Percentiles rank a stretch among this genome's conserved stretches.
Conservation (phyloP, 352 stramenopile species). For the Plasmopara halstedii region DNA sequence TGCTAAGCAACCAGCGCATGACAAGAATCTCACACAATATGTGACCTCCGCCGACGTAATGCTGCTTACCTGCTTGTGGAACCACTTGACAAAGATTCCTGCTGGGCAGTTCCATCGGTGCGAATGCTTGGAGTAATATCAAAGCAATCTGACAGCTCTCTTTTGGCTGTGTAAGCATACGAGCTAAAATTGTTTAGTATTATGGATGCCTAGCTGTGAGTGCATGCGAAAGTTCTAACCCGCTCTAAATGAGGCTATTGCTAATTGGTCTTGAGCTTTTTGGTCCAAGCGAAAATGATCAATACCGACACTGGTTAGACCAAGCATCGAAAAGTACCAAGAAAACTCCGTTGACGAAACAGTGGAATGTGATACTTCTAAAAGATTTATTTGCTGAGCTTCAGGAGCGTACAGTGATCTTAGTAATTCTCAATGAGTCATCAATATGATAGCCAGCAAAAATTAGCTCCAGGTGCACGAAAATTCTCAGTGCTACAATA, state of each 20-base stretch:
- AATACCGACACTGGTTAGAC: constrained; percentile 39
- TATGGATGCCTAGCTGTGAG: constrained; percentile 28
- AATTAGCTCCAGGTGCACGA: constrained; percentile 2
- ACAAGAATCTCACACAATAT: constrained; percentile 61
- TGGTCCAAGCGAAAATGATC: constrained; percentile 14
- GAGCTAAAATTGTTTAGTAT: constrained; percentile 15
- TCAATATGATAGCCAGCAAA: constrained; percentile 2
- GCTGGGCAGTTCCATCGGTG: constrained; percentile 52
- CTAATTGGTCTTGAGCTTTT: constrained; percentile 55
- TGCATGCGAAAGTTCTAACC: constrained; percentile 53
- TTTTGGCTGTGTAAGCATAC: constrained; percentile 21
- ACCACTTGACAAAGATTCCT: constrained; percentile 57
- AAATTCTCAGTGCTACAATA: not conserved
- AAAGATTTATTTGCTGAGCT: constrained; percentile 41
- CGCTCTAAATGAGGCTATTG: constrained; percentile 58
- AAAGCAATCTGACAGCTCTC: not conserved
- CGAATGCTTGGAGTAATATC: not conserved
- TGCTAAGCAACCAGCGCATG: constrained; percentile 26
- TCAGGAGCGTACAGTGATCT: constrained; percentile 17
- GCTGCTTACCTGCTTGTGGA: constrained; percentile 61
- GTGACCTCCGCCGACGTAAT: constrained; percentile 56
- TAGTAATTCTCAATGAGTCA: not conserved
- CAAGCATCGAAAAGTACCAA: constrained; percentile 26
- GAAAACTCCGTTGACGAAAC: constrained; percentile 53
- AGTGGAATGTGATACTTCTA: constrained; percentile 68